A percentile compares a stretch with the other conserved stretches of the same genome.
These are phyloP conservation scores for Botrytis galanthina DNA, from an alignment of 2,329 filamentous ascomycete genomes.

Conservation along the genomic window DNA sequence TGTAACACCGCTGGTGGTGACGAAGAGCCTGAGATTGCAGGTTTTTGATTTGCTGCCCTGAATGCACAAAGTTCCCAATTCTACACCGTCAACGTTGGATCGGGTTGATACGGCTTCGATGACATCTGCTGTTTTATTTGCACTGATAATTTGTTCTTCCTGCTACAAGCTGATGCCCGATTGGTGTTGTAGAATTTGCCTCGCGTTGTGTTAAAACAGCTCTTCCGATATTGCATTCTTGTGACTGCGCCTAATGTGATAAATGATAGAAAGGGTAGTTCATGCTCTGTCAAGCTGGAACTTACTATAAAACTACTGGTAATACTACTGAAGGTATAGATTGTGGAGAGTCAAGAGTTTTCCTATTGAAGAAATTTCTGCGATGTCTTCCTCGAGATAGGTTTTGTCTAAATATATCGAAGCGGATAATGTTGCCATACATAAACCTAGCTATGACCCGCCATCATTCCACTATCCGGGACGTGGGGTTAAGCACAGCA, in stretches of 20 bases:
- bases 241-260: neutral
- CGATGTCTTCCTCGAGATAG: neutral
- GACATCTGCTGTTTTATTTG: neutral
- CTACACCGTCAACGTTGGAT: neutral
- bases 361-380: neutral
- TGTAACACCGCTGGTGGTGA: neutral
- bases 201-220: neutral
- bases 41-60: neutral
- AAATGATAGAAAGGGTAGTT: constrained; percentile 1
- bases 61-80: neutral
- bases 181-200: neutral
- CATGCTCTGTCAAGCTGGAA: neutral
- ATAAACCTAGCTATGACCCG: neutral
- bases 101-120: neutral
- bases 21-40: neutral
- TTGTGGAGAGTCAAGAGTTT: neutral
- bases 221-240: neutral
- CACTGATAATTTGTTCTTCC: neutral
- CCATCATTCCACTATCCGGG: neutral
- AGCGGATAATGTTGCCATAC: too few species aligned
- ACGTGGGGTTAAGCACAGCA: neutral
- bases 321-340: neutral
- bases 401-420: neutral
- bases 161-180: neutral
- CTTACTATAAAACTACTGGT: neutral